Evolutionary conservation across 306 rosid genomes (phyloP).

Genomic region (Rosa multiflora): DNA sequence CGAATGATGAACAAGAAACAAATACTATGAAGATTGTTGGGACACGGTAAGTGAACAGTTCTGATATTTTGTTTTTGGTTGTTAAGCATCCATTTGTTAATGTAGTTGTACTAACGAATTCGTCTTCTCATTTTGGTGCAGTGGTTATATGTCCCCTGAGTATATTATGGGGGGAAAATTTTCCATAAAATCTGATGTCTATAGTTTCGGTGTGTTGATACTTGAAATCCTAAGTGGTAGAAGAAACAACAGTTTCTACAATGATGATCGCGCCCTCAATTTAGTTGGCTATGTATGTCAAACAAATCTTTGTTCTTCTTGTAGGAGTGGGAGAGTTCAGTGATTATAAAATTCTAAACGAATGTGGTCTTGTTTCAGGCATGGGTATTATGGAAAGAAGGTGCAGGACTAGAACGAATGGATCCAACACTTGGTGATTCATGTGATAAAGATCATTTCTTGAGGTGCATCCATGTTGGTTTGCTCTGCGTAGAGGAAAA

Average conservation of each 20-base stretch:
- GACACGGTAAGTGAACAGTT: conserved; percentile 17
- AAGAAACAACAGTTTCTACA: conserved; percentile 6
- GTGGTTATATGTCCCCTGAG: conserved; percentile 31
- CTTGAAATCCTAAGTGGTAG: conserved; percentile 9
- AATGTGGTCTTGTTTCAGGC: conserved; percentile 8
- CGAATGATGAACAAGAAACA: conserved; percentile 9
- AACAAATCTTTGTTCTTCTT: neutral
- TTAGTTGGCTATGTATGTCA: conserved; percentile 30
- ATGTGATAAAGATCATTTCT: neutral
- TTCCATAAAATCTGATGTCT: conserved; percentile 7
- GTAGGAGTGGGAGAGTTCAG: neutral
- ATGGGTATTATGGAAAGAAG: conserved; percentile 26
- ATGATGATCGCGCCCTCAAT: neutral
- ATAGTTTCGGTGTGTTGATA: conserved; percentile 3
- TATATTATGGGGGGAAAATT: neutral
- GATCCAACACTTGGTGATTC: conserved; percentile 1
- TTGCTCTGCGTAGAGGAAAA: conserved; percentile 15
- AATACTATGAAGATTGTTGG: conserved; percentile 23
- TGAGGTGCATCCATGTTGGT: conserved; percentile 20
- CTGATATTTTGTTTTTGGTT: neutral
- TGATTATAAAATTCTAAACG: neutral
- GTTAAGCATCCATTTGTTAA: neutral
- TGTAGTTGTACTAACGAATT: neutral
- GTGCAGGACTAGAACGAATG: conserved; percentile 1
- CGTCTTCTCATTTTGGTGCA: neutral